Base-by-base conservation (phyloP, 2,329 filamentous ascomycete species). In the Colletotrichum trifolii region DNA sequence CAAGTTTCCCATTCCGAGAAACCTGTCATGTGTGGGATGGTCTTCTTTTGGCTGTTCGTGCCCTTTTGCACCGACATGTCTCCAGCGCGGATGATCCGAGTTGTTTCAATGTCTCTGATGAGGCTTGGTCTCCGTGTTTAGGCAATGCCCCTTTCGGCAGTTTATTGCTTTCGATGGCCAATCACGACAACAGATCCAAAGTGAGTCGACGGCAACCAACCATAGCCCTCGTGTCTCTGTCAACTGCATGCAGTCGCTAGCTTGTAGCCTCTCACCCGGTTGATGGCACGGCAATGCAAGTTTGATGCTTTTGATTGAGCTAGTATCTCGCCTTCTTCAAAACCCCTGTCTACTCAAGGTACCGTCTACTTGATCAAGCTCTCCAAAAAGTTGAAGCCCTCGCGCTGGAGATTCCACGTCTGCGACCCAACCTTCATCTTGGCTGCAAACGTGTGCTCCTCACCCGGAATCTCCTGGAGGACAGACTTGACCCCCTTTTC, bases 371-470 rank as follows among this genome's bases (percentile, higher is more conserved):
- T 36, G 54, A 64, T 54, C 15, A 73, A 52, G 9, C 60, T 68
- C 66, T 80, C 77, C 47, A 81, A 62, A 60, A 80, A 81, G 52
- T 81, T 77, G 67, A 81, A 81, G 6, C 79, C 79, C 64, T 72
- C 52, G 34, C 75, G 70, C 69, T 81, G 78, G 40, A 78, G 62
- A 46, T 74, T 66, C 74, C 73, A 76, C 0, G 74, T 75, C 40
- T 55, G 57, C 1, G 73, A 75, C 1, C 78, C 78, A 58, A 78
- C 77, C 63, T 74, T 64, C 79, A 82, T 82, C 63, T 71, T 76
- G 3, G 73, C 75, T 0, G 77, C 77, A 72, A 81, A 82, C 2
- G 78, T 81, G 66, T 81, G 79, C n/a, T 74, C 77, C 62, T 81
- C 79, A 5, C 71, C 77, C 0, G 75, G 76, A 8, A 81, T 74